Conservation (phyloP, 179 eudicot genomes). For the Heliamphora ciliata region DNA sequence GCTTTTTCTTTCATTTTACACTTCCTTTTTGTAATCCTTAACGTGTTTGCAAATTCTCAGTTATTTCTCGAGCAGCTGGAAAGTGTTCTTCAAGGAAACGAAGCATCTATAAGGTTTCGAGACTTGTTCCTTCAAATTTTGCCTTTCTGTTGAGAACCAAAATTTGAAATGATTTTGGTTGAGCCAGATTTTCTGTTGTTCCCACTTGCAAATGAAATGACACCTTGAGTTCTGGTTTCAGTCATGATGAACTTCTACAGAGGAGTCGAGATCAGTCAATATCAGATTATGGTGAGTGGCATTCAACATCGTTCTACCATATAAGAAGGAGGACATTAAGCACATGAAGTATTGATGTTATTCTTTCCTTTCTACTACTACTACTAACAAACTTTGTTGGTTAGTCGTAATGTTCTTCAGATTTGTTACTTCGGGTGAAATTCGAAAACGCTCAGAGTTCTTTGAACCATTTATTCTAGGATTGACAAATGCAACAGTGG, state of each 20-base stretch:
- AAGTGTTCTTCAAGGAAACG: constrained; percentile 60
- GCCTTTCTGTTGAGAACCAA: neutral
- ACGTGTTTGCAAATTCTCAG: constrained; percentile 35
- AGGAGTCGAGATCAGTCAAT: constrained; percentile 84
- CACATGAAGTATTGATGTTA: constrained; percentile 1
- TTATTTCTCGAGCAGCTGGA: constrained; percentile 89
- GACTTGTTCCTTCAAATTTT: constrained; percentile 8
- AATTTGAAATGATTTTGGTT: neutral
- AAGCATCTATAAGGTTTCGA: constrained; percentile 55
- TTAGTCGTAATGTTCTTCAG: constrained; percentile 97
- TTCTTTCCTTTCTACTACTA: constrained; percentile 4
- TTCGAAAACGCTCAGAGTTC: constrained; percentile 78
- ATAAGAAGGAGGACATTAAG: neutral
- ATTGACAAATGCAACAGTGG: constrained; percentile 75
- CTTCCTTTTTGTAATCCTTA: neutral
- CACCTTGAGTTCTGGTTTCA: constrained; percentile 29
- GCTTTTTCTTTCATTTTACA: neutral
- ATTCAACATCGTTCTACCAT: no score
- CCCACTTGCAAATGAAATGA: neutral
- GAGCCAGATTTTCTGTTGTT: neutral
- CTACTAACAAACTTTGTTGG: constrained; percentile 30
- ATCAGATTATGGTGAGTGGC: constrained; percentile 80
- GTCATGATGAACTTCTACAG: constrained; percentile 71
- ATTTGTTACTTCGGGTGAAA: constrained; percentile 93
- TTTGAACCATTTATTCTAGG: constrained; percentile 93